Evolutionary conservation across 106 monocot genomes (phyloP).

Genomic region (Gastrodia elata): DNA sequence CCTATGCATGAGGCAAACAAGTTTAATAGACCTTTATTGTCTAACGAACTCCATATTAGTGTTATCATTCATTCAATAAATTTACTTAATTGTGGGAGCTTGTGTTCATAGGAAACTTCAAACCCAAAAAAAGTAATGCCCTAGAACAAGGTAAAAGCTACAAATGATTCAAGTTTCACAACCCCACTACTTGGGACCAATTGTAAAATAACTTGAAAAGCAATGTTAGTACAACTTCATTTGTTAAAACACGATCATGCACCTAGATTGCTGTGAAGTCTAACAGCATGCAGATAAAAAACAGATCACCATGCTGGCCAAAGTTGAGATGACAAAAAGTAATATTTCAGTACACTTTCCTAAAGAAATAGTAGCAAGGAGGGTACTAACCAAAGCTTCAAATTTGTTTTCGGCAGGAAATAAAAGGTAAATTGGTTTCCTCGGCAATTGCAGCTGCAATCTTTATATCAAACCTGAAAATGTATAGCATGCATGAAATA

Average conservation of each 20-base stretch:
- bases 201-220: background rate
- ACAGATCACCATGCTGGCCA: background rate
- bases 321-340: background rate
- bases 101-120: background rate
- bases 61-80: background rate
- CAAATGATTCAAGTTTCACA: background rate
- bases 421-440: slow-evolving; percentile 72
- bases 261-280: background rate
- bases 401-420: slow-evolving; percentile 94
- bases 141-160: background rate
- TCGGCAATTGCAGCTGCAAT: slow-evolving; percentile 83
- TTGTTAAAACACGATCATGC: background rate
- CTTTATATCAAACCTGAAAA: slow-evolving; percentile 79
- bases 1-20: background rate
- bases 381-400: slow-evolving; percentile 67
- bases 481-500: slow-evolving; percentile 1
- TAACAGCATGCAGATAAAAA: background rate
- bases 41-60: background rate
- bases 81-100: background rate
- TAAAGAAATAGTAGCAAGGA: background rate
- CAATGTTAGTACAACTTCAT: background rate
- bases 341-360: background rate
- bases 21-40: background rate
- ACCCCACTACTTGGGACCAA: background rate
- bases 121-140: background rate